Conservation (phyloP, 2,329 filamentous ascomycete genomes). For the Alternaria triticina region DNA sequence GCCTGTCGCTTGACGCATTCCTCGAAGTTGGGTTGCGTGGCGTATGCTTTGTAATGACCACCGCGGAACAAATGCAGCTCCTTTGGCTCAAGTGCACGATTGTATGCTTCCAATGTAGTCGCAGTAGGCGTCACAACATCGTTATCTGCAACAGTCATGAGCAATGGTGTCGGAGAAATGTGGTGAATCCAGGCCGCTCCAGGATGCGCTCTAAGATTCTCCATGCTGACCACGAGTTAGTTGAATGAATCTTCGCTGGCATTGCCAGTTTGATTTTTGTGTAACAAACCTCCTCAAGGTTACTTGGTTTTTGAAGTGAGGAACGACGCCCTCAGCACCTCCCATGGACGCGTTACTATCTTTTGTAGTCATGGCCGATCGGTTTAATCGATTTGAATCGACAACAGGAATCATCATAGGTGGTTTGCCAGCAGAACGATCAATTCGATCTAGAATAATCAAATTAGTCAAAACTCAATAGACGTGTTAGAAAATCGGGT, state of each 20-base stretch:
- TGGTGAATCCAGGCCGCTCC: not conserved
- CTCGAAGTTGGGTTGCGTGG: not conserved
- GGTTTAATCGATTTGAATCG: not conserved
- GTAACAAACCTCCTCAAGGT: not conserved
- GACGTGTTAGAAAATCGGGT: not conserved
- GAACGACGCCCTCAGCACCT: not conserved
- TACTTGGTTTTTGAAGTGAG: not conserved
- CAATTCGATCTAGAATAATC: not conserved
- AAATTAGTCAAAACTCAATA: not conserved
- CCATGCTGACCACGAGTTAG: not conserved
- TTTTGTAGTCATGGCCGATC: not conserved
- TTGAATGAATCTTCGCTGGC: not conserved
- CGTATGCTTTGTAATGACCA: conserved; percentile 1
- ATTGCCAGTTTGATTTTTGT: not conserved
- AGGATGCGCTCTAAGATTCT: not conserved
- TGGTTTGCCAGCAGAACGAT: not conserved
- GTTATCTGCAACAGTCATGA: not conserved
- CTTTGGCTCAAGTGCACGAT: conserved; percentile 4
- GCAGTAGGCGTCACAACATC: not conserved
- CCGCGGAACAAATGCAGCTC: not conserved
- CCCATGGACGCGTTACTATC: not conserved
- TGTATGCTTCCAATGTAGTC: not conserved
- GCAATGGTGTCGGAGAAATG: conserved; percentile 3
- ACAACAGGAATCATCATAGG: not conserved
- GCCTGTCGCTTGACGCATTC: not conserved